Evolutionary conservation across 2,329 filamentous ascomycete species (phyloP), one percentile per base, ranked within the genome.

Genomic region (Cercospora zeina): DNA sequence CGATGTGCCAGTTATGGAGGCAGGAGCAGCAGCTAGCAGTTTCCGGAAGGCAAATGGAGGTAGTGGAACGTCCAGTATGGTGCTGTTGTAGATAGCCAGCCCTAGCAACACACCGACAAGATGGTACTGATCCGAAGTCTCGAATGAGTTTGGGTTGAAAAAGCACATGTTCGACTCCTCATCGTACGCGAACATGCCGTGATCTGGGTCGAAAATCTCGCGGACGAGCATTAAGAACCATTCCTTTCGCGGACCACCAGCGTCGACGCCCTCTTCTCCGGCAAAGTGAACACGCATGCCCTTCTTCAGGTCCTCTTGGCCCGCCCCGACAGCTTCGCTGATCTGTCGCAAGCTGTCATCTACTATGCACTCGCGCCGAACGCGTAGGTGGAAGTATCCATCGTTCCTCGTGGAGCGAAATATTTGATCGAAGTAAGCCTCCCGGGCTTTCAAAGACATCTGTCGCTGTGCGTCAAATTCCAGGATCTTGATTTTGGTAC

Each of bases 51-150:
- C 88, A 74, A 96, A 96, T 0, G 92, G 90, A 1, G 93, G 93
- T 19, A 97, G 82, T 1, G 91, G 89, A 54, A 96, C 85, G 72
- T 96, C 93, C 16, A 97, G 80, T 68, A 96, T 96, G 0, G 91
- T 96, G 2, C 91, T 96, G 75, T 97, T 96, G 78, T 96, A 96
- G 64, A 97, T 96, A 13, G 93, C 93, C 62, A 97, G 80, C 0
- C 93, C 93, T 59, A 97, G 83, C 7, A 96, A 83, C 11, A 95
- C 90, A 0, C 93, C 93, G 30, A 97, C 89, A 21, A 96, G 82
- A 73, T 95, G 96, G 76, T 90, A 97, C 68, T 96, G 91, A 71
- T 96, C 91, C 0, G 91, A 93, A 0, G 90, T 93, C 74, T 96
- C 93, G 69, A 96, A 92, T 14, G 90, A 91, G 72, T 88, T 86